phyloP scores from a whole-genome alignment of 306 rosid genomes.

The Citrullus mucosospermus region DNA sequence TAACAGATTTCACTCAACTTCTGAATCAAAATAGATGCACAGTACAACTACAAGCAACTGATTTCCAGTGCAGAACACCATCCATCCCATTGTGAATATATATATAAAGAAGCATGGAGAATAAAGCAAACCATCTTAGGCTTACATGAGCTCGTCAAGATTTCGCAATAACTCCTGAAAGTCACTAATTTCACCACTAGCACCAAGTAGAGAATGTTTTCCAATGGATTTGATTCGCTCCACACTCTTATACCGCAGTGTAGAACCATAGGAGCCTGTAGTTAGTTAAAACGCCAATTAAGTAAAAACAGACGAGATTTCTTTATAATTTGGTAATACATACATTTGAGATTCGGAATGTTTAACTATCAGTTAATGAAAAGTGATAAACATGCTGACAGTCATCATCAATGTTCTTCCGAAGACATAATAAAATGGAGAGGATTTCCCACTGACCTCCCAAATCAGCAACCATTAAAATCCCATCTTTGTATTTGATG shows the following conservation, averaged over 20 bases:
- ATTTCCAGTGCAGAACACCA: not conserved
- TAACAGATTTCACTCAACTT: not conserved
- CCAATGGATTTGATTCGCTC: slow-evolving; percentile 79
- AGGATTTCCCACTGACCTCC: slow-evolving; percentile 48
- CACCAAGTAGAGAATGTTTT: slow-evolving; percentile 86
- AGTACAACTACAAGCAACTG: not conserved
- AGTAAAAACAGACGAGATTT: not conserved
- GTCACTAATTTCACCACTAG: slow-evolving; percentile 93
- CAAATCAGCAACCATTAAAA: slow-evolving; percentile 88
- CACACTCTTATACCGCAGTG: slow-evolving; percentile 82
- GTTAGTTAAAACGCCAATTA: slow-evolving; percentile 10
- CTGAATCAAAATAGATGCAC: not conserved
- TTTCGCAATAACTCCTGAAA: slow-evolving; percentile 68
- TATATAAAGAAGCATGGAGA: not conserved
- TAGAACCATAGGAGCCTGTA: slow-evolving; percentile 88
- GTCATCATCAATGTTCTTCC: not conserved
- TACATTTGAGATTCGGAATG: not conserved
- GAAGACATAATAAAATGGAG: not conserved
- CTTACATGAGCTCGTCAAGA: slow-evolving; percentile 86
- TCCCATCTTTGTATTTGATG: slow-evolving; percentile 86
- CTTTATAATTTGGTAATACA: not conserved
- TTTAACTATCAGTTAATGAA: not conserved
- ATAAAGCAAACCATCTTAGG: not conserved
- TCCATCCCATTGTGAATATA: not conserved
- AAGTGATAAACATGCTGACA: not conserved